A percentile compares a stretch with the other conserved stretches of the same genome.
These are phyloP conservation scores for Alternaria infectoria DNA, from an alignment of 2,329 filamentous ascomycete species.

Conservation along the genomic window DNA sequence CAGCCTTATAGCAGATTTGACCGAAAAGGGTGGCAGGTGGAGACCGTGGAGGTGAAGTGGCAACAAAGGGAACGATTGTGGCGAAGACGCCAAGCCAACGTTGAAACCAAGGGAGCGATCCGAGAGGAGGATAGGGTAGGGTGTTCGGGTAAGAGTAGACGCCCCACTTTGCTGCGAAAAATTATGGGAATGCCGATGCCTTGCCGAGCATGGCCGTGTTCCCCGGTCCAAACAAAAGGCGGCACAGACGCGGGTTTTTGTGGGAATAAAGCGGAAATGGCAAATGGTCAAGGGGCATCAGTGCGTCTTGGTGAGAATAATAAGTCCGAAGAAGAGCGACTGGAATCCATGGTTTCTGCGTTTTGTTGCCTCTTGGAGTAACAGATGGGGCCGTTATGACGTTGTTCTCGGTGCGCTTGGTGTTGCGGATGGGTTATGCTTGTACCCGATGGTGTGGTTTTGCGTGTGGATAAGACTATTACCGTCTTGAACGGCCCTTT, in stretches of 20 bases:
- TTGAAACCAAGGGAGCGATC: neutral
- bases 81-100: neutral
- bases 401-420: neutral
- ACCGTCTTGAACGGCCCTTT: neutral
- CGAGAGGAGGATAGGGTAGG: neutral
- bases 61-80: neutral
- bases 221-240: neutral
- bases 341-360: slow-evolving; percentile 5
- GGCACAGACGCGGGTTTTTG: neutral
- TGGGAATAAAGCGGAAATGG: slow-evolving; percentile 1
- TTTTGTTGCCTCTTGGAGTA: slow-evolving; percentile 2
- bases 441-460: neutral
- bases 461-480: neutral
- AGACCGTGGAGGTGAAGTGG: neutral
- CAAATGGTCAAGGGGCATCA: neutral
- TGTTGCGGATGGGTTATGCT: neutral
- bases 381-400: neutral
- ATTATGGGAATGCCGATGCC: neutral
- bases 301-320: neutral
- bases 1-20: neutral
- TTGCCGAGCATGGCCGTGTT: neutral
- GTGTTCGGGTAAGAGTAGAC: neutral
- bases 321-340: slow-evolving; percentile 14
- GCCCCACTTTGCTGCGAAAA: neutral
- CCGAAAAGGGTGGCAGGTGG: neutral